Percentiles rank a stretch among this genome's conserved stretches.
These are phyloP conservation scores for Eucalyptus pauciflora DNA, from an alignment of 345 rosid genomes.

Conservation along the genomic window DNA sequence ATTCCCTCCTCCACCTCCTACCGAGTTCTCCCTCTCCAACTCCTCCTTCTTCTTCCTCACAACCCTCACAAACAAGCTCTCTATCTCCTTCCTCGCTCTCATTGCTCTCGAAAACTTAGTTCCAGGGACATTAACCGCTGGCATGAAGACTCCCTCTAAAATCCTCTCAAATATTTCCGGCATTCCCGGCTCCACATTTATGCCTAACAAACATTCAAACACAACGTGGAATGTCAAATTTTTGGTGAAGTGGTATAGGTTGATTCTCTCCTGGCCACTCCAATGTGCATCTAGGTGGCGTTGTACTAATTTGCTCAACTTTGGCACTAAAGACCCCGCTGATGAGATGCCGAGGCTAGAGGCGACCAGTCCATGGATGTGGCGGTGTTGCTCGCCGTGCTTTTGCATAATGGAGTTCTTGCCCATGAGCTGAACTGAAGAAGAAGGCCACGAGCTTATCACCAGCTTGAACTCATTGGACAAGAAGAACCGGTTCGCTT, in stretches of 20 bases:
- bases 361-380: conserved; percentile 36
- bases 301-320: conserved; percentile 30
- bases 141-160: conserved; percentile 58
- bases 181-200: conserved; percentile 37
- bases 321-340: conserved; percentile 40
- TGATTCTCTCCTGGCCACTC: conserved; percentile 17
- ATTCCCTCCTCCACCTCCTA: background rate
- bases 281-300: conserved; percentile 35
- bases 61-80: conserved; percentile 11
- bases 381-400: conserved; percentile 43
- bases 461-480: conserved; percentile 68
- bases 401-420: conserved; percentile 56
- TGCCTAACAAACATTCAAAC: conserved; percentile 53
- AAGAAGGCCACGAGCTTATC: conserved; percentile 71
- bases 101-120: conserved; percentile 44
- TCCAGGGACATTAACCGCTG: conserved; percentile 38
- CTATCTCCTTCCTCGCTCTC: conserved; percentile 55
- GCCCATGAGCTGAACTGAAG: conserved; percentile 68
- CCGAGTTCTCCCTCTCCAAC: background rate
- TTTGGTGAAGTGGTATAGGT: conserved; percentile 40
- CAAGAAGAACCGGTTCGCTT: conserved; percentile 52
- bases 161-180: conserved; percentile 44
- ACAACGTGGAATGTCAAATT: conserved; percentile 39
- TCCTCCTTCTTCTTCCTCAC: conserved; percentile 30
- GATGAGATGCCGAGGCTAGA: conserved; percentile 22